phyloP scores from a whole-genome alignment of 176 grass and related monocot genomes.

The Avena sativa region DNA sequence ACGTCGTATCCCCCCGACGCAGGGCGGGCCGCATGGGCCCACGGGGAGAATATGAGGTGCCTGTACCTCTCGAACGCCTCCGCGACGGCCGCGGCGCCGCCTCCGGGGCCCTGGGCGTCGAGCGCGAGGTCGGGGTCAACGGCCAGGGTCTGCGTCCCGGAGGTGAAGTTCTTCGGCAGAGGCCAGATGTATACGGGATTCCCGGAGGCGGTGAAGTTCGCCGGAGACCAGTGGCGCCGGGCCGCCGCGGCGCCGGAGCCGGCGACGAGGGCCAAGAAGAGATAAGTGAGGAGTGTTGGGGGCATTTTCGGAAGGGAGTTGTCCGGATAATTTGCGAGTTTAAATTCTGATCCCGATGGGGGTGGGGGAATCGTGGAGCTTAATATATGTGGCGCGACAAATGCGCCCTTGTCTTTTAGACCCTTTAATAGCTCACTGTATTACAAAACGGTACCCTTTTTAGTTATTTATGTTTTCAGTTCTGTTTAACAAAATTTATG shows the following conservation, averaged over 20 bases:
- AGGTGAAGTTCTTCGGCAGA: slow-evolving; percentile 62
- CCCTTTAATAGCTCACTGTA: background rate
- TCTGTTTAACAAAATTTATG: no score
- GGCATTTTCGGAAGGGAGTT: slow-evolving; percentile 44
- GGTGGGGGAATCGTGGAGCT: background rate
- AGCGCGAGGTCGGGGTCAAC: slow-evolving; percentile 78
- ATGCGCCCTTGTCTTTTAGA: background rate
- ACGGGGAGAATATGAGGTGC: slow-evolving; percentile 63
- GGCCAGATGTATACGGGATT: slow-evolving; percentile 79
- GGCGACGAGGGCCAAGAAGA: slow-evolving; percentile 35
- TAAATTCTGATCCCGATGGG: background rate
- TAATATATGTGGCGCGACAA: background rate
- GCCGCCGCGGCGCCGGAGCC: slow-evolving; percentile 38
- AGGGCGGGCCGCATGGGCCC: slow-evolving; percentile 51
- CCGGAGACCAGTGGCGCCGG: slow-evolving; percentile 32
- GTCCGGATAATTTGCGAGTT: background rate
- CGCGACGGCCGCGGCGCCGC: slow-evolving; percentile 43
- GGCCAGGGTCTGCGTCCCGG: slow-evolving; percentile 54
- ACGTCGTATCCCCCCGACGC: slow-evolving; percentile 48
- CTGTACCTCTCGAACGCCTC: slow-evolving; percentile 83
- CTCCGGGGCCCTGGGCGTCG: slow-evolving; percentile 46
- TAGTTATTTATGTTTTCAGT: background rate
- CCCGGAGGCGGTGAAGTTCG: slow-evolving; percentile 29
- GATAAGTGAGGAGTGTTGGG: slow-evolving; percentile 28
- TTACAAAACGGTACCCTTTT: background rate